Evolutionary conservation across 257 asterid genomes (phyloP).

Genomic region (Plantago ovata): DNA sequence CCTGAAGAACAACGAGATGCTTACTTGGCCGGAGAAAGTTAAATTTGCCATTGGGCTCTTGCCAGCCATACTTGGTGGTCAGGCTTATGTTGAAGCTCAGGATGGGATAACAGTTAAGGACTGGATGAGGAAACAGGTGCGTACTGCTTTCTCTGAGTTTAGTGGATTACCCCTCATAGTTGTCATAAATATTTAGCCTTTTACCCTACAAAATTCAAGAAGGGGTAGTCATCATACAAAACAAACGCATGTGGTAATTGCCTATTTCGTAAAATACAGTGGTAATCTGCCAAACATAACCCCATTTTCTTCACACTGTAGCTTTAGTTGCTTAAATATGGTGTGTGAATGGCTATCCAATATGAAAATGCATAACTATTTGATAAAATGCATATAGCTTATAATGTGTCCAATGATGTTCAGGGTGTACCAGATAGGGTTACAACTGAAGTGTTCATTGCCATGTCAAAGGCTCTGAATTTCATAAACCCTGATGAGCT

Average conservation of each 20-base stretch:
- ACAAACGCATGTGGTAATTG: too few species aligned
- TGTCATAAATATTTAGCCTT: too few species aligned
- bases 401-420: slow-evolving; percentile 12
- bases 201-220: too few species aligned
- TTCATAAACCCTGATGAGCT: slow-evolving; percentile 97
- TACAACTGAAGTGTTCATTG: slow-evolving; percentile 84
- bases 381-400: not conserved
- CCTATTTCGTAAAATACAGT: not conserved
- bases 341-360: not conserved
- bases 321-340: too few species aligned
- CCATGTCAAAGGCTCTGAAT: slow-evolving; percentile 98
- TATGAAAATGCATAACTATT: not conserved
- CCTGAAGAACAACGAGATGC: slow-evolving; percentile 95
- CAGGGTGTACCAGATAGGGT: slow-evolving; percentile 96
- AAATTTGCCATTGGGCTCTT: slow-evolving; percentile 93
- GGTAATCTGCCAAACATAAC: too few species aligned
- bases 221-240: too few species aligned
- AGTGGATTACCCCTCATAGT: too few species aligned
- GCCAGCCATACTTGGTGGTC: slow-evolving; percentile 98
- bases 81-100: slow-evolving; percentile 94
- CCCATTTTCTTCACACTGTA: too few species aligned
- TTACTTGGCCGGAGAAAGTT: slow-evolving; percentile 92
- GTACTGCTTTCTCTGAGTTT: slow-evolving; percentile 19
- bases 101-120: slow-evolving; percentile 87
- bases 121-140: slow-evolving; percentile 93